phyloP scores from a whole-genome alignment of 805 yeast species.

The Clavispora phyllophila region DNA sequence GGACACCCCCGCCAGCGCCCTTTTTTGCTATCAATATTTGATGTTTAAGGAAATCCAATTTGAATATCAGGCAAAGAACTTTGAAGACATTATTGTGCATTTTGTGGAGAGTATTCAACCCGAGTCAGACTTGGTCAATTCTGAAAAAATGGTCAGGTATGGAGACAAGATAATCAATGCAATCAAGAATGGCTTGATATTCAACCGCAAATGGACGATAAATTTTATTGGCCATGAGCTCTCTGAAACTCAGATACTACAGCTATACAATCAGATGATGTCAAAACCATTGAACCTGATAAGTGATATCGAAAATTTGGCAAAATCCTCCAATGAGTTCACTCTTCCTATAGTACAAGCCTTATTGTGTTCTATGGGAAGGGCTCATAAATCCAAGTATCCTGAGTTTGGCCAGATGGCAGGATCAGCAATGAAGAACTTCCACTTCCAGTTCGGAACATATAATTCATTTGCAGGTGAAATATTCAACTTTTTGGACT shows the following conservation, averaged over 20 bases:
- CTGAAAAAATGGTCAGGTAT: conserved; percentile 4
- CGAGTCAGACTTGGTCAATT: neutral
- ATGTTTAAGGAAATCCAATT: conserved; percentile 11
- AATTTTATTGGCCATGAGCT: conserved; percentile 18
- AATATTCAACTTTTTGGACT: conserved; percentile 27
- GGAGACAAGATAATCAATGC: conserved; percentile 7
- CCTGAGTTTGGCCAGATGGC: neutral
- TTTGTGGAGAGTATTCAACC: conserved; percentile 11
- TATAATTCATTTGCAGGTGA: conserved; percentile 38
- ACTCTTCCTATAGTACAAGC: conserved; percentile 40
- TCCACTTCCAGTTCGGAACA: conserved; percentile 24
- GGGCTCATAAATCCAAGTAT: neutral
- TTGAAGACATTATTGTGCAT: conserved; percentile 9
- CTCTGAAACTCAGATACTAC: conserved; percentile 13
- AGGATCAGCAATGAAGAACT: neutral
- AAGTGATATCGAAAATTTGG: conserved; percentile 15
- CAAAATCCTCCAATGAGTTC: conserved; percentile 25
- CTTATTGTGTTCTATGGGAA: conserved; percentile 15
- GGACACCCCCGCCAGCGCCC: neutral
- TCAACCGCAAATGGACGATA: conserved; percentile 17
- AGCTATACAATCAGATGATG: conserved; percentile 16
- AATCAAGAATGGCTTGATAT: conserved; percentile 12
- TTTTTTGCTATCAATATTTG: conserved; percentile 9
- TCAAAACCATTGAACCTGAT: neutral
- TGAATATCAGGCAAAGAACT: conserved; percentile 9